These are phyloP conservation scores for Cryptococcus sp. DNA, from an alignment of 1,284 basidiomycete genomes.

Conservation along the genomic window DNA sequence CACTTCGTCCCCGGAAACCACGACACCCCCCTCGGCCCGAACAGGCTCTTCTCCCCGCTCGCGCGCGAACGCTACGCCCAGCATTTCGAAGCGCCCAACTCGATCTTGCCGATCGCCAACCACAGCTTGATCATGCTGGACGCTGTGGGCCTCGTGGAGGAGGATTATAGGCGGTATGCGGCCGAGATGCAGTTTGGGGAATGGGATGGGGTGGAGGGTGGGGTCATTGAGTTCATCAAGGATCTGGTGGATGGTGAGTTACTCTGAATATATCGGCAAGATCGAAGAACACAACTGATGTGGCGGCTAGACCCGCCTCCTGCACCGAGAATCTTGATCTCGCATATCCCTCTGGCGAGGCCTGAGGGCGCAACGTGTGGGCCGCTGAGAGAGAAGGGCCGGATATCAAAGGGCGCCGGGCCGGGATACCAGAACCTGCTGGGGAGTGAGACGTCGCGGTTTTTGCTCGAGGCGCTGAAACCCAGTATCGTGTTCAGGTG, in stretches of 20 bases:
- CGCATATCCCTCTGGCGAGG: conserved; percentile 76
- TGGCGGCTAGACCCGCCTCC: conserved; percentile 28
- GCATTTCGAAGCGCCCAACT: conserved; percentile 50
- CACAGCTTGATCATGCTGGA: conserved; percentile 72
- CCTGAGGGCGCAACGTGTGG: conserved; percentile 69
- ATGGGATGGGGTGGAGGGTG: conserved; percentile 60
- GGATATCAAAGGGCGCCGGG: conserved; percentile 69
- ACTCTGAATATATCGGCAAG: neutral
- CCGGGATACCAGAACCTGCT: conserved; percentile 77
- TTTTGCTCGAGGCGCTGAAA: conserved; percentile 63
- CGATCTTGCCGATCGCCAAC: conserved; percentile 56
- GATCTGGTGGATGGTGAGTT: conserved; percentile 55
- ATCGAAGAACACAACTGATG: neutral
- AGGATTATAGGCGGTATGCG: conserved; percentile 66
- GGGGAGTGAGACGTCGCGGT: conserved; percentile 66
- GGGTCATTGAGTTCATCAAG: conserved; percentile 69
- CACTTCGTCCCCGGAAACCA: conserved; percentile 82
- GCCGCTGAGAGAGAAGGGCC: conserved; percentile 65
- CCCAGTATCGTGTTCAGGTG: conserved; percentile 71
- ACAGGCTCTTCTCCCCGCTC: conserved; percentile 57
- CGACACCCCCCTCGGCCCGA: conserved; percentile 69
- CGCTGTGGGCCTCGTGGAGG: conserved; percentile 68
- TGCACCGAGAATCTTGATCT: conserved; percentile 66
- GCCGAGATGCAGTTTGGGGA: conserved; percentile 54
- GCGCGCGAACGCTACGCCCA: conserved; percentile 62